Percentiles rank a stretch among this genome's conserved stretches.
Evolutionary conservation across 257 asterid genomes (phyloP).

Genomic region (Primulina huaijiensis): DNA sequence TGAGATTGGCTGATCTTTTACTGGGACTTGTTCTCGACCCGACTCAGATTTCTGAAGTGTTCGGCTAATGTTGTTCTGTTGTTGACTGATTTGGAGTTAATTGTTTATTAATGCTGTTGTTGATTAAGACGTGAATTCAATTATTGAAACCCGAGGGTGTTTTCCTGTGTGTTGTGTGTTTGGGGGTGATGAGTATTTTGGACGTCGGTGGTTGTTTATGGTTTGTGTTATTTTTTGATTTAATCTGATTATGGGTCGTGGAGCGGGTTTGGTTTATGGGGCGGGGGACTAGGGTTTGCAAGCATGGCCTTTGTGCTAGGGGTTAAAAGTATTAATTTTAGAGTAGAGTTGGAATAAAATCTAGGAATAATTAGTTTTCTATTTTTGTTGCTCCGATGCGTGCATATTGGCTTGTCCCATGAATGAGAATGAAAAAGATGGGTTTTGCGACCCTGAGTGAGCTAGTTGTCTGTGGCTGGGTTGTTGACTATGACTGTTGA

Average conservation of each 20-base stretch:
- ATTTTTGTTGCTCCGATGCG: neutral
- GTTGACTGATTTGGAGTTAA: constrained; percentile 24
- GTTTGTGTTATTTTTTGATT: neutral
- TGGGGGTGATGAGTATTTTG: constrained; percentile 28
- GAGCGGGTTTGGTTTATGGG: constrained; percentile 6
- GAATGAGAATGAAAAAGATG: too few species aligned
- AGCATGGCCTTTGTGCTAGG: neutral
- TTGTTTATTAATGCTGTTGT: neutral
- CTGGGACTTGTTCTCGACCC: constrained; percentile 33
- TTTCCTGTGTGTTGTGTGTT: neutral
- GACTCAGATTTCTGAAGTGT: constrained; percentile 11
- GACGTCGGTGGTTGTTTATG: neutral
- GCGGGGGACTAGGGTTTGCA: constrained; percentile 28
- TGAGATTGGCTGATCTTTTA: constrained; percentile 32
- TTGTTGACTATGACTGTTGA: neutral
- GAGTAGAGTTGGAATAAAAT: neutral
- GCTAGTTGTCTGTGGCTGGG: neutral
- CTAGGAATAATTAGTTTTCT: constrained; percentile 1
- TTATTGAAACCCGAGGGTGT: neutral
- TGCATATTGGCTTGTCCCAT: neutral
- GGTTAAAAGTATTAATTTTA: neutral
- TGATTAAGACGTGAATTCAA: neutral
- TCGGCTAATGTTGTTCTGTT: neutral
- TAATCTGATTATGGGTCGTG: constrained; percentile 6
- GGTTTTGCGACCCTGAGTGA: neutral